Base-by-base conservation (phyloP, 768 basidiomycete genomes). In the Suillus luteus region DNA sequence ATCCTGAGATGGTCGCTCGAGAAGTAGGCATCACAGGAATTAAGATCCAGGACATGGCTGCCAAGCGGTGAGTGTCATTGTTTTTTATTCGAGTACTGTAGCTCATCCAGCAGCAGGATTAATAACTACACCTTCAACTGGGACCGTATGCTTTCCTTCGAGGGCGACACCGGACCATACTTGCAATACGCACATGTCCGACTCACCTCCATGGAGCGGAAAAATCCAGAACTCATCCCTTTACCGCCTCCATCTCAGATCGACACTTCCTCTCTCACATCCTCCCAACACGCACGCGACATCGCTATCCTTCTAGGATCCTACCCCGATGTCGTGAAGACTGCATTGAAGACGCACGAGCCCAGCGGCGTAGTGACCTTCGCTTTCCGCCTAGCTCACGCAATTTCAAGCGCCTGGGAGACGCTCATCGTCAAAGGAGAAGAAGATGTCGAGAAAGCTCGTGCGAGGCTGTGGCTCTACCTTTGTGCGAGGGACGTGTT, bases 41-140 rank as follows among this genome's bases (percentile, higher is more conserved):
- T 68, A 99, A 98, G 81, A 95, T 99, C 64, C 97, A 99, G 77
- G 95, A 97, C 73, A 95, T 96, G 94, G 85, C 91, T 49, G 94
- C 93, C 15, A 96, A 94, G 75, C 82, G 95, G 95, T 95, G 67
- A 52, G 85, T 62, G 37, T 12, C 44, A 52, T 61, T 62, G 31
- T 65, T 27, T 37, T 37, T 35, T 35, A 2, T 37, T 49, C 17
- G 19, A 15, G 31, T n/a, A 15, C 24, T 38, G 24, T 48, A 35
- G 55, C 38, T 59, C 8, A 61, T 24, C 65, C 40, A 64, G 31
- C 49, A 17, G 46, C 67, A 96, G 95, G 65, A 91, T 97, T 73
- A 96, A 95, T 78, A 95, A 97, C 79, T 99, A 99, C 79, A 89
- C 85, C 1, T 99, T 97, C 79, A 92, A 95, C 76, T 93, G 93